A percentile compares a stretch with the other conserved stretches of the same genome.
Conservation (phyloP, 805 yeast genomes). For the Saccharomycopsis sp. region DNA sequence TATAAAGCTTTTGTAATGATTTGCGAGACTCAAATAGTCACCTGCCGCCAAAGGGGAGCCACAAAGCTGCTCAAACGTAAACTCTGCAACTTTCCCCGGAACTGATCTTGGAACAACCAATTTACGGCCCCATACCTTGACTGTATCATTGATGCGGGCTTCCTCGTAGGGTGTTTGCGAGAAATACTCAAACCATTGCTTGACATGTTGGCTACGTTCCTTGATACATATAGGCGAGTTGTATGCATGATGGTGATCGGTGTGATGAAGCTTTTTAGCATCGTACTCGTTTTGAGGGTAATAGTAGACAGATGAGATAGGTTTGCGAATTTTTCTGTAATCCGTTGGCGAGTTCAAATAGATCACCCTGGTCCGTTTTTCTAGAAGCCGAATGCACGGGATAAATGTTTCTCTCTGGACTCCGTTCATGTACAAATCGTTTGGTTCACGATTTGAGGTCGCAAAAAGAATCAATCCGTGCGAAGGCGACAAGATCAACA, state of each 20-base stretch:
- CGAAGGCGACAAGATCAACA: conserved; percentile 57
- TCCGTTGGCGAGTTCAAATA: conserved; percentile 88
- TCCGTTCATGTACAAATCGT: conserved; percentile 88
- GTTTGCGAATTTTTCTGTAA: conserved; percentile 83
- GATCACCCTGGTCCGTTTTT: conserved; percentile 66
- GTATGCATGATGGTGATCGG: neutral
- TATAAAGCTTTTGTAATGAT: conserved; percentile 68
- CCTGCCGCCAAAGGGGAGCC: conserved; percentile 89
- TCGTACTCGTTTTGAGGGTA: conserved; percentile 42
- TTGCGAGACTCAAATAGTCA: conserved; percentile 81
- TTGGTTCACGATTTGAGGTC: conserved; percentile 93
- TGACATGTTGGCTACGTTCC: conserved; percentile 54
- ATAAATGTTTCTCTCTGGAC: conserved; percentile 86
- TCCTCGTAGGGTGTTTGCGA: conserved; percentile 42
- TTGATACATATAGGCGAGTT: conserved; percentile 5
- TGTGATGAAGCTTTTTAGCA: neutral
- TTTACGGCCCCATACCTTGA: conserved; percentile 83
- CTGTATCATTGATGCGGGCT: conserved; percentile 16
- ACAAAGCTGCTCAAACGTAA: conserved; percentile 79
- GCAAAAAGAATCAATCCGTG: conserved; percentile 87
- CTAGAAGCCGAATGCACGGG: conserved; percentile 82
- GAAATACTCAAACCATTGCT: conserved; percentile 75
- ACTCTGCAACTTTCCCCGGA: conserved; percentile 81
- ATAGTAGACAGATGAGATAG: conserved; percentile 72
- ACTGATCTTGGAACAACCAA: conserved; percentile 68